Evolutionary conservation across 805 yeast species (phyloP), one percentile per base, ranked within the genome.

Genomic region (Saccharomycopsis vini): DNA sequence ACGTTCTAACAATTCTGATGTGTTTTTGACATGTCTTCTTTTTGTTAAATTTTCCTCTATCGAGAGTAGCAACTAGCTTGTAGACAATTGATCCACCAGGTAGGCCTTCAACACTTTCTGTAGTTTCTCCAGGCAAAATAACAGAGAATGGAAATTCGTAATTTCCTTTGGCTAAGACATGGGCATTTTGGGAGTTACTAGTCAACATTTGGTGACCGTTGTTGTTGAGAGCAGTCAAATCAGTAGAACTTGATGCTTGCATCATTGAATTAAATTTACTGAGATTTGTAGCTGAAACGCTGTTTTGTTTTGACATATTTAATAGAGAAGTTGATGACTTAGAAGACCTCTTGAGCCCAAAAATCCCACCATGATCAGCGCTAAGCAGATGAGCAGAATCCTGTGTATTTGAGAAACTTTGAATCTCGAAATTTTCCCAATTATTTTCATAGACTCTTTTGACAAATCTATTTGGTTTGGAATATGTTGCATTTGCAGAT

Each of bases 61-160:
- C 97, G 30, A 90, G 75, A 4, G 73, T 71, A 1, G 96, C 90
- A 52, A 81, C 83, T 42, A 90, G 58, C 53, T 77, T 75, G 64
- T 87, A 87, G 6, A 77, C 68, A 2, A 83, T 67, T 12, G 83
- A 74, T 23, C 87, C 86, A 41, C 90, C 82, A 2, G 87, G 87
- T 41, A 88, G 67, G 9, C 97, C 96, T 58, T 89, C 95, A 5
- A 92, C 80, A 22, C 94, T 80, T 60, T 92, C 98, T 1, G 87
- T 79, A 37, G 83, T 70, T 31, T 78, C 69, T 1, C 97, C 97
- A 0, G 95, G 95, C 19, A 90, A 57, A 20, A 88, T 71, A 0
- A 90, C 73, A 49, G 81, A 81, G 59, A 92, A 92, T 0, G 97
- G 97, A 54, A 92, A 76, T 56, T 84, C 95, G 57, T 90, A 88